phyloP scores from a whole-genome alignment of 2,329 filamentous ascomycete species.

The Trichoderma atroviride region DNA sequence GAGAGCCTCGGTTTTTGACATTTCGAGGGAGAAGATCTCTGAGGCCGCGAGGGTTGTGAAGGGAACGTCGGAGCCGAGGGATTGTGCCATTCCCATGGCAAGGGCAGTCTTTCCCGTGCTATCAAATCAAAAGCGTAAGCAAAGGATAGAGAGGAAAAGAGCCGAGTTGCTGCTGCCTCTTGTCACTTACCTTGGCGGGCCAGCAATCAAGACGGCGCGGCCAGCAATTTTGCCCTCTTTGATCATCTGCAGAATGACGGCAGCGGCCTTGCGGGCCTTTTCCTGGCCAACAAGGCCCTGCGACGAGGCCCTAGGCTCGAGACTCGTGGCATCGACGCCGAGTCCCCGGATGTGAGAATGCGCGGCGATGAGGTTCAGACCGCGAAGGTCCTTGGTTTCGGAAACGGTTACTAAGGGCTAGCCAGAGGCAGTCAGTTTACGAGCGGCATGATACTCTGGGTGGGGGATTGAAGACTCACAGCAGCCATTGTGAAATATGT shows the following conservation, averaged over 20 bases:
- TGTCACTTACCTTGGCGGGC: slow-evolving; percentile 71
- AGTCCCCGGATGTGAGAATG: slow-evolving; percentile 98
- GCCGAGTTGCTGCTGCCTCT: not conserved
- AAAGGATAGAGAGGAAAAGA: not conserved
- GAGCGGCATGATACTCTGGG: not conserved
- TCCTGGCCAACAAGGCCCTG: slow-evolving; percentile 96
- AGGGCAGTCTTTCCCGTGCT: slow-evolving; percentile 98
- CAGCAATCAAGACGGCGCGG: slow-evolving; percentile 89
- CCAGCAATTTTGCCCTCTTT: slow-evolving; percentile 99
- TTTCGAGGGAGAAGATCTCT: slow-evolving; percentile 97
- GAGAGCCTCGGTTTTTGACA: slow-evolving; percentile 98
- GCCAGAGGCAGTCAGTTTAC: not conserved
- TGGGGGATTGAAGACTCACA: slow-evolving; percentile 45
- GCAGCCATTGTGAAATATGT: slow-evolving; percentile 51
- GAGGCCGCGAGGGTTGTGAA: slow-evolving; percentile 96
- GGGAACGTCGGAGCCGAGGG: slow-evolving; percentile 88
- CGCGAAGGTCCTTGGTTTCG: slow-evolving; percentile 93
- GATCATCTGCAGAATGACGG: slow-evolving; percentile 97
- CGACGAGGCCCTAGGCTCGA: slow-evolving; percentile 81
- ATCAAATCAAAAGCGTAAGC: not conserved
- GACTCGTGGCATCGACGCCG: slow-evolving; percentile 86
- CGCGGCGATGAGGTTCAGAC: slow-evolving; percentile 95
- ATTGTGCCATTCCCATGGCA: slow-evolving; percentile 98
- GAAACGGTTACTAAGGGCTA: slow-evolving; percentile 76
- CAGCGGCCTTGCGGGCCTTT: slow-evolving; percentile 94